A percentile compares a stretch with the other conserved stretches of the same genome.
Conservation (phyloP, 306 rosid species). For the Rosa rugosa region DNA sequence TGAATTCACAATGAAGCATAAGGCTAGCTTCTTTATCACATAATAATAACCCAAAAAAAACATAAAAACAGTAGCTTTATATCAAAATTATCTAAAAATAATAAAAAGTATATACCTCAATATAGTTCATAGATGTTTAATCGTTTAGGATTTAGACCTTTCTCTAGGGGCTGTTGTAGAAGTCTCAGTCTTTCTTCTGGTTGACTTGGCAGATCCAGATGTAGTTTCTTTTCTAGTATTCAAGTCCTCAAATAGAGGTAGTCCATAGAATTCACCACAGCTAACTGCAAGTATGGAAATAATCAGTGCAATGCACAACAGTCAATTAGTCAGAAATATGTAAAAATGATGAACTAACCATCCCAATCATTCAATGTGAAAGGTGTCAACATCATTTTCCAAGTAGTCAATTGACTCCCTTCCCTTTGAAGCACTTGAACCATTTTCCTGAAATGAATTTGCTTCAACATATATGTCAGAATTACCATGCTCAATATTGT, state of each 20-base stretch:
- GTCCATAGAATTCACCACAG: conserved; percentile 62
- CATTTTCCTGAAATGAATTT: conserved; percentile 35
- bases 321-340: conserved; percentile 15
- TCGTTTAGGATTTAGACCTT: conserved; percentile 28
- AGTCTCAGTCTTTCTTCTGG: conserved; percentile 45
- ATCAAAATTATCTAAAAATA: too few relatives aligned
- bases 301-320: conserved; percentile 11
- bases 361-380: conserved; percentile 76
- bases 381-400: conserved; percentile 73
- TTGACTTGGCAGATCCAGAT: conserved; percentile 33
- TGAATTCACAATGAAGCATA: too few relatives aligned
- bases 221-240: conserved; percentile 18
- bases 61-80: too few relatives aligned
- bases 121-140: too few relatives aligned
- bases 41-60: too few relatives aligned
- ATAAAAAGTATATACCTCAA: too few relatives aligned
- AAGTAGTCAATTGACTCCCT: conserved; percentile 69
- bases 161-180: conserved; percentile 48
- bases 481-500: conserved; percentile 40
- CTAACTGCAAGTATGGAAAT: conserved; percentile 49
- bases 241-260: conserved; percentile 40
- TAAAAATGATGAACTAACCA: conserved; percentile 39
- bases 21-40: too few relatives aligned
- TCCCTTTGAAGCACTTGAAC: conserved; percentile 37
- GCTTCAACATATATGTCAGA: conserved; percentile 33